A percentile compares a stretch with the other conserved stretches of the same genome.
phyloP scores from a whole-genome alignment of 257 asterid genomes.

The Coffea canephora region DNA sequence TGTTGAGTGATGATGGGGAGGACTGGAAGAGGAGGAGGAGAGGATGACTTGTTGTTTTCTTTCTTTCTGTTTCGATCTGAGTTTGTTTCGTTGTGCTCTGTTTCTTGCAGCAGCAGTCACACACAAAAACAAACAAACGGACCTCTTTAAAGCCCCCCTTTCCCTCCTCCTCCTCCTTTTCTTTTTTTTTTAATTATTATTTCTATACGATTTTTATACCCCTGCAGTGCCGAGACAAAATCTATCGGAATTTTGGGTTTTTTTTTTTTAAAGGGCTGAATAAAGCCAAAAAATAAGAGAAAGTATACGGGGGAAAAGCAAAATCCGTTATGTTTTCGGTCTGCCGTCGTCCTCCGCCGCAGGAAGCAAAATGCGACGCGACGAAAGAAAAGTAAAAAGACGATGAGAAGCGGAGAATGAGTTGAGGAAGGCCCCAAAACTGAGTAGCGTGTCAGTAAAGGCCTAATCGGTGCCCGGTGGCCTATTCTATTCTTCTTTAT shows the following conservation, averaged over 20 bases:
- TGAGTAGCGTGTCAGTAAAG: too few species aligned
- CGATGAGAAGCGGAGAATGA: neutral
- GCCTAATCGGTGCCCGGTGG: too few species aligned
- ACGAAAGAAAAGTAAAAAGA: neutral
- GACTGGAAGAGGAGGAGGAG: neutral
- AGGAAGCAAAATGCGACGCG: constrained; percentile 6
- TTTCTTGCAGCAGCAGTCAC: neutral
- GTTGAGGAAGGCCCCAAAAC: too few species aligned
- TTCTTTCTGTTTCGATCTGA: neutral
- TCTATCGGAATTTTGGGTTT: neutral
- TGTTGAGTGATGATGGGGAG: too few species aligned
- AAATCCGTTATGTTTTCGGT: neutral
- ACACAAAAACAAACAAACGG: constrained; percentile 17
- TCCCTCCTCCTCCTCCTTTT: neutral
- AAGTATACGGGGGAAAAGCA: too few species aligned
- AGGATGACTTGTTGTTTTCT: neutral
- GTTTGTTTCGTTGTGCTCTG: neutral
- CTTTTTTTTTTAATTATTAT: neutral
- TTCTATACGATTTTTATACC: too few species aligned
- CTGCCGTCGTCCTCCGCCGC: constrained; percentile 10
- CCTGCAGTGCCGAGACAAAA: neutral
- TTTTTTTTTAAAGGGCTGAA: too few species aligned
- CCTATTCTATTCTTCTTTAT: too few species aligned
- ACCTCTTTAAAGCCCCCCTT: constrained; percentile 1
- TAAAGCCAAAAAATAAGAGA: too few species aligned